Evolutionary conservation across 192 early-diverging fungal species (phyloP), one percentile per base, ranked within the genome.

Genomic region (Phlyctochytrium bullatum): DNA sequence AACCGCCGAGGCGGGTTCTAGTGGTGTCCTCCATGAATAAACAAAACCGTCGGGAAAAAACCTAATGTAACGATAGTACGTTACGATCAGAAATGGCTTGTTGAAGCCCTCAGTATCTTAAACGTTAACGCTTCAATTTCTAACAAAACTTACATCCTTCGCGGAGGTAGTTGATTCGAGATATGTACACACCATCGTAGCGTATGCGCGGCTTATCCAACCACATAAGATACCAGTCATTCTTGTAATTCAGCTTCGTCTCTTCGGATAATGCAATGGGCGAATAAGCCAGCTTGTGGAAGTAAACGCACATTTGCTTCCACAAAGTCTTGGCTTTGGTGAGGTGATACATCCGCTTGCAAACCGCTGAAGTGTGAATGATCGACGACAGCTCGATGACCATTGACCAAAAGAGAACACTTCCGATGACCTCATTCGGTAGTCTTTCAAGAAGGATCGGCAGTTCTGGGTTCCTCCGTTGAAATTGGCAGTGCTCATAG

Each of bases 151-250:
- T 20, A 47, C 40, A 52, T 61, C 70, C 70, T 47, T 72, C 60
- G 16, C 64, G 62, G 31, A 65, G 47, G 57, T 72, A 72, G 54
- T 72, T 72, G 36, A 72, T 40, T 3, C 70, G 53, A 20, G 70
- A 72, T 27, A 72, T 66, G 47, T 60, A 72, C 30, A 72, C 17
- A 10, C 70, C 70, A 20, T 58, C 63, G 30, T 59, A 66, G 2
- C 25, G 35, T 4, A 58, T 20, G 2, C 70, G 10, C 29, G 70
- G 70, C 34, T 66, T 72, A 28, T 66, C 58, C 36, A 29, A 29
- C 56, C 59, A 72, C 70, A 72, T 59, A 2, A 47, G 27, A 29
- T 36, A 47, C 70, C 70, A 72, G 28, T 56, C 64, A 31, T 59
- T 52, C 3, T 54, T 17, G 50, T 60, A 66, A 30, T n/a, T 28